Evolutionary conservation across 805 yeast species (phyloP).

Genomic region (Saccharomyces kudriavzevii): DNA sequence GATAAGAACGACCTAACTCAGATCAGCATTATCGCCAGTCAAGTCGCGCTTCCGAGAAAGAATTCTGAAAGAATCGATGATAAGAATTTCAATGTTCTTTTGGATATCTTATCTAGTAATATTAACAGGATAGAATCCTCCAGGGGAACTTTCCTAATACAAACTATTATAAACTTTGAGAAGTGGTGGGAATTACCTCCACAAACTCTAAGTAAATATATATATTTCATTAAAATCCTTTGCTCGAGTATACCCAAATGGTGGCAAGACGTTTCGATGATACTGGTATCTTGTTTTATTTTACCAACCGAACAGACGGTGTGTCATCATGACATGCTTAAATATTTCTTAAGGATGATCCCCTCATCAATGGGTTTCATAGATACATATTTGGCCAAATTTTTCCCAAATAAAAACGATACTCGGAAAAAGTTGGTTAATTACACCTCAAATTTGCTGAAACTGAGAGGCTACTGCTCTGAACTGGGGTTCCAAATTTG

Average conservation of each 20-base stretch:
- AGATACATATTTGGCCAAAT: slow-evolving; percentile 45
- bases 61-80: slow-evolving; percentile 48
- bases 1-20: slow-evolving; percentile 52
- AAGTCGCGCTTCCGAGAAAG: slow-evolving; percentile 44
- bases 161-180: slow-evolving; percentile 50
- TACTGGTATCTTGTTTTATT: slow-evolving; percentile 56
- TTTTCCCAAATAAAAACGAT: slow-evolving; percentile 77
- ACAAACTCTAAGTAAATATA: slow-evolving; percentile 45
- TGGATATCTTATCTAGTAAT: slow-evolving; percentile 54
- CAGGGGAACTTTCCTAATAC: slow-evolving; percentile 44
- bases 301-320: slow-evolving; percentile 26
- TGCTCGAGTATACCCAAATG: slow-evolving; percentile 85
- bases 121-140: slow-evolving; percentile 55
- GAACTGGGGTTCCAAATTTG: slow-evolving; percentile 70
- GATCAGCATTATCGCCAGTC: slow-evolving; percentile 51
- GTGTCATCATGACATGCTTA: slow-evolving; percentile 55
- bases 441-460: slow-evolving; percentile 59
- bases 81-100: slow-evolving; percentile 44
- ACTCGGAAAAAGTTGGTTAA: slow-evolving; percentile 45
- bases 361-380: slow-evolving; percentile 75
- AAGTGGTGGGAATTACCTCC: slow-evolving; percentile 50
- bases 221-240: slow-evolving; percentile 66
- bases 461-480: slow-evolving; percentile 57
- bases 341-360: slow-evolving; percentile 56
- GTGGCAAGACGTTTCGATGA: slow-evolving; percentile 73